Percentiles rank a stretch among this genome's conserved stretches.
Evolutionary conservation across 345 rosid genomes (phyloP).

Genomic region (Toxicodendron radicans): DNA sequence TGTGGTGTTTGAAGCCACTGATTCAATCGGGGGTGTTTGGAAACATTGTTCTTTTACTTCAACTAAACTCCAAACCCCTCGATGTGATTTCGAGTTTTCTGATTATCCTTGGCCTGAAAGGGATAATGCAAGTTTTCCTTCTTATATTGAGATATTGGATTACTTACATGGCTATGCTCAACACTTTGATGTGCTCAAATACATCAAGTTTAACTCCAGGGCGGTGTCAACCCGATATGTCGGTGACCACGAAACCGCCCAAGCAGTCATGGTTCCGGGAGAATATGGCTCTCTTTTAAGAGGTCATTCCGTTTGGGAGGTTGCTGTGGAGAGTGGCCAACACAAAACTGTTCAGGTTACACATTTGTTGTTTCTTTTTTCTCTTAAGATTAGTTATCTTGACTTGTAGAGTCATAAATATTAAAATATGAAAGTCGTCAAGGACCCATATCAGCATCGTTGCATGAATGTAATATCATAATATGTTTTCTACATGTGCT

Average conservation of each 20-base stretch:
- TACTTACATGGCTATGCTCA: conserved; percentile 41
- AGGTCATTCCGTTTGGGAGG: conserved; percentile 47
- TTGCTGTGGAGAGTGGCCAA: conserved; percentile 29
- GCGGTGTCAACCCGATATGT: conserved; percentile 34
- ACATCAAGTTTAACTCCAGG: conserved; percentile 39
- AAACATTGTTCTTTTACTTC: conserved; percentile 45
- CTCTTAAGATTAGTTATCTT: background rate
- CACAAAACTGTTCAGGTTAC: conserved; percentile 31
- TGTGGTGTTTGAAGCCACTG: conserved; percentile 44
- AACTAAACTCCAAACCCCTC: conserved; percentile 48
- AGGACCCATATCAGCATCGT: background rate
- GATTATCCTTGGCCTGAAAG: conserved; percentile 48
- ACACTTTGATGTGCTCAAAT: conserved; percentile 42
- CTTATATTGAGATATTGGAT: conserved; percentile 35
- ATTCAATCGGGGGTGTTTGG: conserved; percentile 73
- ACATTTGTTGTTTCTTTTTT: background rate
- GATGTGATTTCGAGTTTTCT: conserved; percentile 41
- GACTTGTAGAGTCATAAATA: no score
- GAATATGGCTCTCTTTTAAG: conserved; percentile 31
- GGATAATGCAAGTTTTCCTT: conserved; percentile 39
- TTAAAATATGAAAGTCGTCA: no score
- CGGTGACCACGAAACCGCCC: conserved; percentile 10
- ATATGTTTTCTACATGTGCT: no score
- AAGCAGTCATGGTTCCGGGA: background rate
- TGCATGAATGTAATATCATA: background rate